A percentile compares a stretch with the other conserved stretches of the same genome.
Evolutionary conservation across 176 grass and related monocot genomes (phyloP).

Genomic region (Lolium rigidum): DNA sequence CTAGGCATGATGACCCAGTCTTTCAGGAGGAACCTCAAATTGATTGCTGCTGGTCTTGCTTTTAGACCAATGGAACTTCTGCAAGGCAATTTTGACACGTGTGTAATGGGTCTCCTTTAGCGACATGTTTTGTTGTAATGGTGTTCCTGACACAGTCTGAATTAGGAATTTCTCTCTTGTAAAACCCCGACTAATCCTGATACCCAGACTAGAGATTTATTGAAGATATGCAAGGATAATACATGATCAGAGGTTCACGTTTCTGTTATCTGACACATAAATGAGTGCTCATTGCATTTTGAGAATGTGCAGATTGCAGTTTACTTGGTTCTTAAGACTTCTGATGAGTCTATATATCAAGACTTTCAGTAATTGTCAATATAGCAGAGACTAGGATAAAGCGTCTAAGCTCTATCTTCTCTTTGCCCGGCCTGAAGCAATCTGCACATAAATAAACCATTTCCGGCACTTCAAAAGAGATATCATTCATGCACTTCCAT

Average conservation of each 20-base stretch:
- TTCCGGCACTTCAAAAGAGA: too few relatives aligned
- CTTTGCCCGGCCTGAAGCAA: not conserved
- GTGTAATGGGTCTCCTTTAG: conserved; percentile 20
- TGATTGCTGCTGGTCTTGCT: not conserved
- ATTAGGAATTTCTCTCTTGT: conserved; percentile 16
- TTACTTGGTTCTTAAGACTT: not conserved
- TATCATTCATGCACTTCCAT: too few relatives aligned
- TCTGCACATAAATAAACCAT: too few relatives aligned
- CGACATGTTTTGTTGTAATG: not conserved
- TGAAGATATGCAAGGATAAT: conserved; percentile 8
- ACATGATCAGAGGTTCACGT: not conserved
- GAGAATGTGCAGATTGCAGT: not conserved
- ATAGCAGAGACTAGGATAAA: not conserved
- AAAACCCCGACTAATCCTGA: not conserved
- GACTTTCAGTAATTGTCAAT: not conserved
- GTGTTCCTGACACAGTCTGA: not conserved
- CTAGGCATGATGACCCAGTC: conserved; percentile 21
- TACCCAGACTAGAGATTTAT: not conserved
- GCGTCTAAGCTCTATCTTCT: not conserved
- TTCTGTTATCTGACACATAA: not conserved
- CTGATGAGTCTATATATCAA: not conserved
- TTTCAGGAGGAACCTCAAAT: conserved; percentile 23
- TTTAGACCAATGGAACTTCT: conserved; percentile 15
- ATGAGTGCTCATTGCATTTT: not conserved
- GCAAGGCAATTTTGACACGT: conserved; percentile 36